Percentiles rank a stretch among this genome's conserved stretches.
Evolutionary conservation across 768 basidiomycete genomes (phyloP).

Genomic region (Leccinellum luteum): DNA sequence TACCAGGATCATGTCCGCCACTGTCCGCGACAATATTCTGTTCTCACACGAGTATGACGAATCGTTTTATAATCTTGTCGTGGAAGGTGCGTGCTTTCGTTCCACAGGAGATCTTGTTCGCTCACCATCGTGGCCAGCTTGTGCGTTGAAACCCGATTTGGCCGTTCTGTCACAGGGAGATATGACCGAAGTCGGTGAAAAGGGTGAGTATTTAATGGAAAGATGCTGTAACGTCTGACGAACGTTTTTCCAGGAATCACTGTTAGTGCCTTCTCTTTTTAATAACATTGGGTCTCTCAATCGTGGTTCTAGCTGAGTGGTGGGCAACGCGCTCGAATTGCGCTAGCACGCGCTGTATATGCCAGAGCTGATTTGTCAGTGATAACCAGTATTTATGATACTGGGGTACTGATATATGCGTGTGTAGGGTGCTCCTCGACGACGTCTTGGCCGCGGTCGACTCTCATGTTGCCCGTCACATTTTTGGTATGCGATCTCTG

Average conservation of each 20-base stretch:
- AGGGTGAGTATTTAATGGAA: constrained; percentile 43
- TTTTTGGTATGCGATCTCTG: constrained; percentile 54
- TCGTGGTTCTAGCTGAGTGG: constrained; percentile 57
- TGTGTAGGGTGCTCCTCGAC: constrained; percentile 68
- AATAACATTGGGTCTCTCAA: constrained; percentile 13
- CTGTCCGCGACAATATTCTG: constrained; percentile 86
- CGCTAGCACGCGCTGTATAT: constrained; percentile 87
- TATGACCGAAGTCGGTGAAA: constrained; percentile 82
- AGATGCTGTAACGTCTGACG: not conserved
- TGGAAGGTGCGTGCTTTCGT: constrained; percentile 55
- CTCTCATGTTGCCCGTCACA: constrained; percentile 83
- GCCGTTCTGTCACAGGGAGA: constrained; percentile 80
- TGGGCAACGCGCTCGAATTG: constrained; percentile 80
- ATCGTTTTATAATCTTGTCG: constrained; percentile 74
- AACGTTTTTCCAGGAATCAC: constrained; percentile 46
- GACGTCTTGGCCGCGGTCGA: constrained; percentile 88
- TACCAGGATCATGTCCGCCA: constrained; percentile 76
- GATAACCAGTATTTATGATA: no score
- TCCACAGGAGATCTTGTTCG: not conserved
- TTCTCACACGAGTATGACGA: constrained; percentile 91
- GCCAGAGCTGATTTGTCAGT: constrained; percentile 83
- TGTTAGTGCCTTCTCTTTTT: constrained; percentile 34
- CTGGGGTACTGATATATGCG: not conserved
- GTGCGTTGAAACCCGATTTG: constrained; percentile 81
- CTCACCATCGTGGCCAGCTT: constrained; percentile 45